Evolutionary conservation across 805 yeast species (phyloP), one percentile per base, ranked within the genome.

Genomic region (Martiniozyma abietophila): DNA sequence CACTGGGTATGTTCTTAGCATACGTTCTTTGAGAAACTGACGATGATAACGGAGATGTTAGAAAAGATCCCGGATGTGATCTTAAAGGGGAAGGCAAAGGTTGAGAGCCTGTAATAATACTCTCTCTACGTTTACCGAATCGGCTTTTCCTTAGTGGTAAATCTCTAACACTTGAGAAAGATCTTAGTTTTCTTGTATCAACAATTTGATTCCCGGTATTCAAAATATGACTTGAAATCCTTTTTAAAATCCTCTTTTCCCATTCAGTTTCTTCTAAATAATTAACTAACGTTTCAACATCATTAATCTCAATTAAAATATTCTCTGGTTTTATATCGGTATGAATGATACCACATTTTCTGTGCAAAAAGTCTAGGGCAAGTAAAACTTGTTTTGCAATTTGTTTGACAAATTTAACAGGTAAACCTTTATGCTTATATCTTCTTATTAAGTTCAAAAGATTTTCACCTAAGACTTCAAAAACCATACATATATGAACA

Each of bases 401-500:
- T 45, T 67, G 75, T 50, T 74, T 72, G 4, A 72, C 78, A 39
- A 71, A 58, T 32, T 59, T 59, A 3, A 74, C 48, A 1, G 81
- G 82, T 18, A 75, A 56, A 2, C 64, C 64, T 34, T 51, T 54
- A 39, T 59, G 62, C 32, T 71, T 70, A 46, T 73, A 88, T 37
- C 88, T 67, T 43, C 83, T 71, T 39, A 89, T 85, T 45, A 92
- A 64, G 15, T 95, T 88, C 34, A 92, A 62, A 45, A 92, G 57
- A 53, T 86, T 89, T 56, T 92, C 99, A 15, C 99, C 99, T 42
- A 92, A 64, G 0, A 92, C 95, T 59, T 92, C 98, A 56, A 92
- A 92, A 2, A 89, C 96, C 97, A 92, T 92, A 39, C 92, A 89
- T 8, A 86, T 79, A 58, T 92, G 99, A 3, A 71, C 67, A 2